Conservation (phyloP, 1,284 basidiomycete genomes). For the Quambalaria eucalypti region DNA sequence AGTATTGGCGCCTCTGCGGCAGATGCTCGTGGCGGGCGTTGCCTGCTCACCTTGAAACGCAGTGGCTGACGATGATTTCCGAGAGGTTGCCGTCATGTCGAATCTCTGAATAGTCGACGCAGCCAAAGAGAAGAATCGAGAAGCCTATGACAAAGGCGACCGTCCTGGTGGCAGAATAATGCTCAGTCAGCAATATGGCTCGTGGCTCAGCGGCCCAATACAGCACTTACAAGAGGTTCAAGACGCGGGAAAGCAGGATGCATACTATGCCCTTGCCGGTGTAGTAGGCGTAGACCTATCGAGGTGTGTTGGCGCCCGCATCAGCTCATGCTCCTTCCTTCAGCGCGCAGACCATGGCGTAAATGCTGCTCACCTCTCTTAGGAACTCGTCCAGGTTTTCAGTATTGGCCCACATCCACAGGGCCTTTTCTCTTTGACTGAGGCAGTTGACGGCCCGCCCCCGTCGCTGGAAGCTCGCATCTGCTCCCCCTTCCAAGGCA, state of each 20-base stretch:
- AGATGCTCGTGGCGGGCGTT: too few species aligned
- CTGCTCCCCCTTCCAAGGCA: neutral
- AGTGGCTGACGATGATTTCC: slow-evolving; percentile 59
- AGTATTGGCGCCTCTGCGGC: too few species aligned
- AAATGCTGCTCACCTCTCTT: slow-evolving; percentile 59
- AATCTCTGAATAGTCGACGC: slow-evolving; percentile 78
- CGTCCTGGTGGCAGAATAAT: too few species aligned
- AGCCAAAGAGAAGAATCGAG: slow-evolving; percentile 88
- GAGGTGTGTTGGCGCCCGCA: slow-evolving; percentile 16
- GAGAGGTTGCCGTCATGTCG: slow-evolving; percentile 37
- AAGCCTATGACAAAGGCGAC: slow-evolving; percentile 94
- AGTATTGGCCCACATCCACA: slow-evolving; percentile 99
- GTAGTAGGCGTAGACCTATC: slow-evolving; percentile 70
- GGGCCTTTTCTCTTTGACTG: slow-evolving; percentile 51
- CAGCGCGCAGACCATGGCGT: slow-evolving; percentile 5
- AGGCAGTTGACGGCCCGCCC: slow-evolving; percentile 12
- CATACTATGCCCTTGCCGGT: slow-evolving; percentile 90
- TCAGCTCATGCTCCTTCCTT: neutral
- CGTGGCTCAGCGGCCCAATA: slow-evolving; percentile 51
- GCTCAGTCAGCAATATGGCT: neutral
- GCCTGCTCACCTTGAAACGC: slow-evolving; percentile 63
- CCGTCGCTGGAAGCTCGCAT: neutral
- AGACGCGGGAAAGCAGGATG: slow-evolving; percentile 73
- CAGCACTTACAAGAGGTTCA: slow-evolving; percentile 93
- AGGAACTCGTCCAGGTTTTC: slow-evolving; percentile 90